Percentiles rank a stretch among this genome's conserved stretches.
Conservation (phyloP, 352 stramenopile genomes). For the Phytopythium sindhum region DNA sequence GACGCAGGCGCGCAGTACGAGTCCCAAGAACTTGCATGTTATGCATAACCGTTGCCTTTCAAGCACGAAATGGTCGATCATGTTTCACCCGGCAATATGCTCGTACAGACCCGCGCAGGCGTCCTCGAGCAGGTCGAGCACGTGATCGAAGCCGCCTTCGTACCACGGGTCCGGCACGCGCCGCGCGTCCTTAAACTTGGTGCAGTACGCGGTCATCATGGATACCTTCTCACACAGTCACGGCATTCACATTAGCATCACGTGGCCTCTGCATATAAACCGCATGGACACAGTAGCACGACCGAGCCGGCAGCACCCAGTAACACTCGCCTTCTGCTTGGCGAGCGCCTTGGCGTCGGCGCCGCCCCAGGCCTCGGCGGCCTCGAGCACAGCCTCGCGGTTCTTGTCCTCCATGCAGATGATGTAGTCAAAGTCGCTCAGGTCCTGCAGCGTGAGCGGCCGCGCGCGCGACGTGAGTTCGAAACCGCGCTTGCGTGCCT, state of each 20-base stretch:
- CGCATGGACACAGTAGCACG: background rate
- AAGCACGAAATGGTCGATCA: background rate
- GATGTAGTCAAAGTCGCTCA: slow-evolving; percentile 86
- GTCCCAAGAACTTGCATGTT: background rate
- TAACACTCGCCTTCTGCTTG: slow-evolving; percentile 39
- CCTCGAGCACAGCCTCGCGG: slow-evolving; percentile 73
- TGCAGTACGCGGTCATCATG: slow-evolving; percentile 86
- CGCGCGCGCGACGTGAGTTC: slow-evolving; percentile 75
- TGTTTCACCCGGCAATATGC: slow-evolving; percentile 21
- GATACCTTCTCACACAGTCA: slow-evolving; percentile 38
- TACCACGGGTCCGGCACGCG: slow-evolving; percentile 84
- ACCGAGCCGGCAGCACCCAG: too few relatives aligned
- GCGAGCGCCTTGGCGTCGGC: slow-evolving; percentile 41
- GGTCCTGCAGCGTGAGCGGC: slow-evolving; percentile 62
- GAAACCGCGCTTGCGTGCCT: slow-evolving; percentile 82
- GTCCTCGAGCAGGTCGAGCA: slow-evolving; percentile 88
- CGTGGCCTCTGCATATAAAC: background rate
- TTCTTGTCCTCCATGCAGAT: slow-evolving; percentile 90
- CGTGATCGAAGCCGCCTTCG: slow-evolving; percentile 87
- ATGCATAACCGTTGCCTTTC: background rate
- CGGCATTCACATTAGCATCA: slow-evolving; percentile 5
- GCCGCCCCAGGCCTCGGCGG: slow-evolving; percentile 79
- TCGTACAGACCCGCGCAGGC: slow-evolving; percentile 77
- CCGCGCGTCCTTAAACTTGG: slow-evolving; percentile 47
- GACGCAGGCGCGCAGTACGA: background rate